Evolutionary conservation across 2,329 filamentous ascomycete species (phyloP).

Genomic region (Colletotrichum lupini): DNA sequence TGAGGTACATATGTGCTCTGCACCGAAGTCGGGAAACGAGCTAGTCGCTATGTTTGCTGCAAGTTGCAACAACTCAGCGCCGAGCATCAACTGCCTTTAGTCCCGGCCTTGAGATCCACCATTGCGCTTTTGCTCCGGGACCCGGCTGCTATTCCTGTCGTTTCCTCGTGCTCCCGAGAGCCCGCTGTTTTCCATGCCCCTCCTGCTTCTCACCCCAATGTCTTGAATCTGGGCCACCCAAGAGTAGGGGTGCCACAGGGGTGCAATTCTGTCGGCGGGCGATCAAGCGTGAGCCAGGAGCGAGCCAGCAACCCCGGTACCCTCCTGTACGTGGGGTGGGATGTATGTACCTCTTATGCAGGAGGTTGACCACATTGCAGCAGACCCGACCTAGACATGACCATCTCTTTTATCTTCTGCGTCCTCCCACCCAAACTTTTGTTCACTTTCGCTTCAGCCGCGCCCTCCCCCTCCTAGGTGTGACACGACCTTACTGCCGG

Average conservation of each 20-base stretch:
- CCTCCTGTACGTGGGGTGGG: constrained; percentile 23
- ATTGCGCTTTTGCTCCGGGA: constrained; percentile 5
- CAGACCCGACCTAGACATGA: constrained; percentile 26
- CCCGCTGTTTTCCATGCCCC: background rate
- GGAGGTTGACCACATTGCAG: constrained; percentile 34
- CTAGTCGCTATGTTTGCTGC: constrained; percentile 10
- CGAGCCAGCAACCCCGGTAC: constrained; percentile 24
- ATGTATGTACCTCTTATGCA: constrained; percentile 31
- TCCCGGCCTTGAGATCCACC: constrained; percentile 19
- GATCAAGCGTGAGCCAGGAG: constrained; percentile 29
- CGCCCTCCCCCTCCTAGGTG: constrained; percentile 19
- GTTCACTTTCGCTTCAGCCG: constrained; percentile 29
- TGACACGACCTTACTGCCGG: constrained; percentile 34
- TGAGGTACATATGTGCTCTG: background rate
- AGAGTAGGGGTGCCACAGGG: constrained; percentile 20
- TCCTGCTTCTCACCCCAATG: background rate
- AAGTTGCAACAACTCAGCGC: constrained; percentile 12
- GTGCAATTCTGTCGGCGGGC: constrained; percentile 15
- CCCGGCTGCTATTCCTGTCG: constrained; percentile 31
- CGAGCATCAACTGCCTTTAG: background rate
- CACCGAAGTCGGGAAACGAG: constrained; percentile 1
- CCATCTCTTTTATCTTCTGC: constrained; percentile 34
- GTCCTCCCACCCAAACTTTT: constrained; percentile 27
- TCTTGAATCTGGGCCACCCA: constrained; percentile 15
- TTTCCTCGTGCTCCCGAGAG: constrained; percentile 12